These are phyloP conservation scores for Phytophthora pisi DNA, from an alignment of 352 stramenopile genomes.

Conservation along the genomic window DNA sequence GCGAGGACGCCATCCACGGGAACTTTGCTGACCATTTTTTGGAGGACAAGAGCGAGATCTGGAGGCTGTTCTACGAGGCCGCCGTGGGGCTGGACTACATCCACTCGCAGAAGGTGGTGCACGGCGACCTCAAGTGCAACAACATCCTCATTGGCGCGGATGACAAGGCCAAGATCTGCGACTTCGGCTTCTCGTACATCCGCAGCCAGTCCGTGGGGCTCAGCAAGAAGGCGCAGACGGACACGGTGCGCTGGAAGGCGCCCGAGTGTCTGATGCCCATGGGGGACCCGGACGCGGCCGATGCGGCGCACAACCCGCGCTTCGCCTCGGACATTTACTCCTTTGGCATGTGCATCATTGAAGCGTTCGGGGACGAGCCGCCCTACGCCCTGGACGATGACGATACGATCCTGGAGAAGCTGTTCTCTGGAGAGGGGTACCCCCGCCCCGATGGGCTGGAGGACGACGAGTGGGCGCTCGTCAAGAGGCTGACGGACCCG, in stretches of 20 bases:
- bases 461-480: conserved; percentile 25
- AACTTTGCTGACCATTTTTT: background rate
- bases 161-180: conserved; percentile 38
- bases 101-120: conserved; percentile 65
- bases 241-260: conserved; percentile 39
- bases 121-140: conserved; percentile 87
- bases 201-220: conserved; percentile 40
- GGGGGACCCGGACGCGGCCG: conserved; percentile 5
- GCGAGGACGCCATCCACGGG: background rate
- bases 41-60: conserved; percentile 3
- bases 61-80: background rate
- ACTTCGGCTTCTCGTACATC: conserved; percentile 48
- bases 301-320: conserved; percentile 24
- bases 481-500: conserved; percentile 8
- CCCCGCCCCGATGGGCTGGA: conserved; percentile 19
- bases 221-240: conserved; percentile 30
- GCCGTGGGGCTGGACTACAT: conserved; percentile 52
- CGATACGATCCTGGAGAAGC: conserved; percentile 35
- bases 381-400: conserved; percentile 32
- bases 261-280: conserved; percentile 41
- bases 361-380: conserved; percentile 33
- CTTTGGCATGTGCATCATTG: conserved; percentile 48
- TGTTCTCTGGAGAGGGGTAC: conserved; percentile 21
- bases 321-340: conserved; percentile 52
- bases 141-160: conserved; percentile 77